Conservation (phyloP, 2,329 filamentous ascomycete species). For the Trichoderma polysporum region DNA sequence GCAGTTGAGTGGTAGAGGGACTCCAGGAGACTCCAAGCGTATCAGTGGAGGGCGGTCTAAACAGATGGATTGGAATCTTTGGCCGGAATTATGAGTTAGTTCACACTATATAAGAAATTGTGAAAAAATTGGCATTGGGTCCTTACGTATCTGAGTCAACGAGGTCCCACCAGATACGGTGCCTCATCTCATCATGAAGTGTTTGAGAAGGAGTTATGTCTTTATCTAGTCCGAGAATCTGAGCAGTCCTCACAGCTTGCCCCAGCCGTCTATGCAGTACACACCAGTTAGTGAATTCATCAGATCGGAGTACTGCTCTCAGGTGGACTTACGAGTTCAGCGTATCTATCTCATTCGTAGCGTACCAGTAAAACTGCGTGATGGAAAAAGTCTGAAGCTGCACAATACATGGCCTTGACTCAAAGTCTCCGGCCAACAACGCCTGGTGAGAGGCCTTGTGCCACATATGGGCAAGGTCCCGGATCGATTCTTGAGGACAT, state of each 20-base stretch:
- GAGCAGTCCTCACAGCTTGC: conserved; percentile 21
- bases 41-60: conserved; percentile 21
- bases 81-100: neutral
- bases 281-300: neutral
- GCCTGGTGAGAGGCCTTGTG: conserved; percentile 32
- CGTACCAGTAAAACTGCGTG: conserved; percentile 34
- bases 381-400: conserved; percentile 33
- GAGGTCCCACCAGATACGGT: conserved; percentile 25
- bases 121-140: neutral
- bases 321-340: conserved; percentile 33
- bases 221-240: conserved; percentile 19
- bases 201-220: conserved; percentile 12
- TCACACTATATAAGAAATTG: neutral
- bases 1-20: conserved; percentile 24
- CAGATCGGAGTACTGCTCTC: neutral
- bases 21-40: conserved; percentile 20
- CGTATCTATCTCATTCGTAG: conserved; percentile 33
- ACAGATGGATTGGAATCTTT: conserved; percentile 23
- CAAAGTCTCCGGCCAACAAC: conserved; percentile 30
- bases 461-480: conserved; percentile 31
- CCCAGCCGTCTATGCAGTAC: conserved; percentile 15
- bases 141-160: conserved; percentile 21
- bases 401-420: conserved; percentile 29
- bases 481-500: conserved; percentile 25
- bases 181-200: conserved; percentile 23